phyloP scores from a whole-genome alignment of 148 eudicot genomes.

The Amaranthus cruentus region DNA sequence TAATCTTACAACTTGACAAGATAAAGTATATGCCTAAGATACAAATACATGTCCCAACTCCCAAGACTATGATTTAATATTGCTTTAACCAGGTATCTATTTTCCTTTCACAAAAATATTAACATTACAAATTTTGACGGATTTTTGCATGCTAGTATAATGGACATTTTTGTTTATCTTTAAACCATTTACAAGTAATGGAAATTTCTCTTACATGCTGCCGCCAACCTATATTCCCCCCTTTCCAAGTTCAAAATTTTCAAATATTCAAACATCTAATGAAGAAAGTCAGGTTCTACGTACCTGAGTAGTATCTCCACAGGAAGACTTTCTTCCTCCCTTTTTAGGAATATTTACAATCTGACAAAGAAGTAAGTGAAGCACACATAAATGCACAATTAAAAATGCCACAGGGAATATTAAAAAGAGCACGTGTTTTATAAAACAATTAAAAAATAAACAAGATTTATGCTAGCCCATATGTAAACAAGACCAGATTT shows the following conservation, averaged over 20 bases:
- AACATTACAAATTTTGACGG: background rate
- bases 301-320: conserved; percentile 96
- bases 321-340: conserved; percentile 89
- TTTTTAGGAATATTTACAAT: conserved; percentile 91
- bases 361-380: conserved; percentile 31
- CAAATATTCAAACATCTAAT: background rate
- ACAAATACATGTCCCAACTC: background rate
- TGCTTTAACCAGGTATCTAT: background rate
- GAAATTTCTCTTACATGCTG: background rate
- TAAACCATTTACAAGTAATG: background rate
- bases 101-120: too few relatives aligned
- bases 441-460: background rate
- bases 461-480: too few relatives aligned
- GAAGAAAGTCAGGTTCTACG: background rate
- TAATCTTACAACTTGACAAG: background rate
- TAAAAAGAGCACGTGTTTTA: background rate
- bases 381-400: background rate
- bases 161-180: background rate
- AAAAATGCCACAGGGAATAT: background rate
- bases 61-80: too few relatives aligned
- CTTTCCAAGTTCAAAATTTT: background rate
- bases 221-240: background rate
- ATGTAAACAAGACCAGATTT: too few relatives aligned
- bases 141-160: background rate
- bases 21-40: too few relatives aligned